Evolutionary conservation across 208 protist species (phyloP).

Genomic region (Leishmania braziliensis): DNA sequence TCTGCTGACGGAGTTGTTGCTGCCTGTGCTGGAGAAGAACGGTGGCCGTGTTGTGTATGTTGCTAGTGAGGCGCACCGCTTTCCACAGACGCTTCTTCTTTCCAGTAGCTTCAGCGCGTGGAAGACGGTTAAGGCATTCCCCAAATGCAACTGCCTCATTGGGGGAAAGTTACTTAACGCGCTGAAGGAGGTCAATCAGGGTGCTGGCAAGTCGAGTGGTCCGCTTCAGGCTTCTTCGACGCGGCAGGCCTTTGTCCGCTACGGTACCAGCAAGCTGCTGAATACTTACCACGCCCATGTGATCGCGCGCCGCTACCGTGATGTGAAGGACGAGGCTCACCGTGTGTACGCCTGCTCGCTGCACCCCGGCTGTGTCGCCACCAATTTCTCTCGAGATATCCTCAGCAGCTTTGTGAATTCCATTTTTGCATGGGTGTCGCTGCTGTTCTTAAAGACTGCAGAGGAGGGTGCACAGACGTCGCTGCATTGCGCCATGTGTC

Average conservation of each 20-base stretch:
- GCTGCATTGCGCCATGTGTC: conserved; percentile 87
- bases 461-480: conserved; percentile 88
- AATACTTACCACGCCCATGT: conserved; percentile 85
- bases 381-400: conserved; percentile 69
- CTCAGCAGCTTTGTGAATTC: conserved; percentile 31
- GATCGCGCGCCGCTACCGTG: conserved; percentile 65
- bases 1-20: conserved; percentile 84
- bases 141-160: conserved; percentile 26
- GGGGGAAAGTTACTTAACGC: conserved; percentile 55
- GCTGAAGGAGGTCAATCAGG: conserved; percentile 68
- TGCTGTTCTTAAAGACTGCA: conserved; percentile 23
- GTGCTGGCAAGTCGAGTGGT: conserved; percentile 35
- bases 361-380: conserved; percentile 81
- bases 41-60: conserved; percentile 86
- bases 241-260: conserved; percentile 61
- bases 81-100: conserved; percentile 58
- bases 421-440: conserved; percentile 18
- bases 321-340: conserved; percentile 1
- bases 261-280: conserved; percentile 87
- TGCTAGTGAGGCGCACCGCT: conserved; percentile 74
- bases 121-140: conserved; percentile 10
- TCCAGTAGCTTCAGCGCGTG: conserved; percentile 14
- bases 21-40: conserved; percentile 67
- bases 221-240: conserved; percentile 33
- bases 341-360: conserved; percentile 75